Conservation (phyloP, 1,139 yeast genomes). For the Geotrichum macrosporum region DNA sequence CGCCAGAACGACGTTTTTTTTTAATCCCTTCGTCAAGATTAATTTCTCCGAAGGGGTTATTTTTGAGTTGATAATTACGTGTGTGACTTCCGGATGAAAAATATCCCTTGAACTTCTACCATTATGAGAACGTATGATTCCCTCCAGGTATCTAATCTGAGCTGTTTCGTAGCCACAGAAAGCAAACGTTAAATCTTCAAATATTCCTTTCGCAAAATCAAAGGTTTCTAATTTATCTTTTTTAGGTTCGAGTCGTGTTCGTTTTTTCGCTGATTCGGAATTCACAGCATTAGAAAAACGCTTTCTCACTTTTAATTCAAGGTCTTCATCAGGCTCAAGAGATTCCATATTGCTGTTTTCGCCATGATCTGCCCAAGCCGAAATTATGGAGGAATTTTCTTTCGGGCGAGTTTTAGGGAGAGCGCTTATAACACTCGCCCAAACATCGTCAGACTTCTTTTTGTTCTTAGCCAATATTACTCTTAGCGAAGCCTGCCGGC, state of each 20-base stretch:
- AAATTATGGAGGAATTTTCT: neutral
- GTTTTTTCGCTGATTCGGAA: neutral
- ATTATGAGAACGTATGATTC: slow-evolving; percentile 41
- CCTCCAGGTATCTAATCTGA: slow-evolving; percentile 29
- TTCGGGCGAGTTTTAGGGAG: slow-evolving; percentile 11
- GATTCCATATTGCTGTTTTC: neutral
- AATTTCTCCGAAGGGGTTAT: slow-evolving; percentile 22
- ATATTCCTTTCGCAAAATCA: slow-evolving; percentile 24
- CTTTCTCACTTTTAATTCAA: neutral
- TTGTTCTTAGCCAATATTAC: slow-evolving; percentile 21
- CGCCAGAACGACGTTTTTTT: slow-evolving; percentile 24
- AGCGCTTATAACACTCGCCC: slow-evolving; percentile 28
- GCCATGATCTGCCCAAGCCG: slow-evolving; percentile 12
- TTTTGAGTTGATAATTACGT: slow-evolving; percentile 34
- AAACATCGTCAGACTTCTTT: slow-evolving; percentile 24
- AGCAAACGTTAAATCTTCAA: slow-evolving; percentile 25
- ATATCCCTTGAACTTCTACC: slow-evolving; percentile 24
- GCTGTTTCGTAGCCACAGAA: slow-evolving; percentile 29
- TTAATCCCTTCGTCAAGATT: slow-evolving; percentile 14
- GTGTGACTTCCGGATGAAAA: slow-evolving; percentile 15
- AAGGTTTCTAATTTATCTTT: neutral
- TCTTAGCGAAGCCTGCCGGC: slow-evolving; percentile 20
- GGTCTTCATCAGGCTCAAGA: neutral
- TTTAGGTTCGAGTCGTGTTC: slow-evolving; percentile 1
- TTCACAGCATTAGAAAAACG: too few species aligned